Evolutionary conservation across 129 eudicot genomes (phyloP).

Genomic region (Flaveria ramosissima): DNA sequence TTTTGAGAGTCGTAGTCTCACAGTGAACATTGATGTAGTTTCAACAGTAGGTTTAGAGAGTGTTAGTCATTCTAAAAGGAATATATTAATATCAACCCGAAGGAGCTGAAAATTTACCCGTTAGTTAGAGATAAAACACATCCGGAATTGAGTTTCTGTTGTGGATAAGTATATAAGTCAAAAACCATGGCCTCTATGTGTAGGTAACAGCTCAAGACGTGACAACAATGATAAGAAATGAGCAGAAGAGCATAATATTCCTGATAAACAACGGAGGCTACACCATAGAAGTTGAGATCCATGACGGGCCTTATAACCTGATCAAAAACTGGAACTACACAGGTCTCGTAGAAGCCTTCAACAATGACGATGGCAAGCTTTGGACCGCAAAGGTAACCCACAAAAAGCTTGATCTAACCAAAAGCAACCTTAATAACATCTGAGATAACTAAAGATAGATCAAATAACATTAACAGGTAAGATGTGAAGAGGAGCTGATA

Average conservation of each 20-base stretch:
- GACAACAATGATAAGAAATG: conserved; percentile 50
- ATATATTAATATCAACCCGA: too few relatives aligned
- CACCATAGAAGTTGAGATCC: conserved; percentile 63
- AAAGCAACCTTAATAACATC: neutral
- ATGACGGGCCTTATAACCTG: conserved; percentile 58
- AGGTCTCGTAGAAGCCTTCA: conserved; percentile 49
- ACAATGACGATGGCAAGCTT: conserved; percentile 47
- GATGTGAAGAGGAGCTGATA: conserved; percentile 45
- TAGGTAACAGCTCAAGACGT: conserved; percentile 61
- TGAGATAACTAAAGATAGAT: neutral
- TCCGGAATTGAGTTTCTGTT: too few relatives aligned
- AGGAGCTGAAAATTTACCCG: too few relatives aligned
- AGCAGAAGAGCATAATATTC: conserved; percentile 51
- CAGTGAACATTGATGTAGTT: too few relatives aligned
- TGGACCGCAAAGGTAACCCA: conserved; percentile 48
- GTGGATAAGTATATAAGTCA: too few relatives aligned
- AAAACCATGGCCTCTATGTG: neutral
- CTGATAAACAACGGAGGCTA: conserved; percentile 53
- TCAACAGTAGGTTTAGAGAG: too few relatives aligned
- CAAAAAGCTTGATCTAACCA: neutral
- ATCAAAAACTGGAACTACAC: conserved; percentile 67
- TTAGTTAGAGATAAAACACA: too few relatives aligned
- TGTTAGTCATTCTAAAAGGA: too few relatives aligned
- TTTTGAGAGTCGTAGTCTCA: too few relatives aligned
- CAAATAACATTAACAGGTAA: conserved; percentile 34